Conservation (phyloP, 2,329 filamentous ascomycete genomes). For the Pestalotiopsis sp. region DNA sequence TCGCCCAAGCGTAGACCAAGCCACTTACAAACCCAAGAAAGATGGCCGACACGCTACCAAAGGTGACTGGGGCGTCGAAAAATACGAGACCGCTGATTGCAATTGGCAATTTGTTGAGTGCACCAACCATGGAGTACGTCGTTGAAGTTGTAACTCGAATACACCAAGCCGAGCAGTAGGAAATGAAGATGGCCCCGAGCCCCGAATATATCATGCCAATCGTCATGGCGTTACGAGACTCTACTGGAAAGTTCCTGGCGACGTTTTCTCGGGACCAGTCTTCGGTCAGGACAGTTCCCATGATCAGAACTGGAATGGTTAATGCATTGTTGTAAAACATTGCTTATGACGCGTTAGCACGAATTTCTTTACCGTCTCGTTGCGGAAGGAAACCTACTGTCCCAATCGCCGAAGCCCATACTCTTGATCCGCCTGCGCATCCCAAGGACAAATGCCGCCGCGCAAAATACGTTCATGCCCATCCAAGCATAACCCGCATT, state of each 20-base stretch:
- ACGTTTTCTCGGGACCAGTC: constrained; percentile 91
- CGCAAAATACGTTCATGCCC: constrained; percentile 94
- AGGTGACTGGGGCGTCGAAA: constrained; percentile 90
- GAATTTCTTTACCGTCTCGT: not conserved
- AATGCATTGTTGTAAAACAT: constrained; percentile 99
- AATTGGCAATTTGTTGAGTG: constrained; percentile 97
- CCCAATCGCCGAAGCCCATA: constrained; percentile 99
- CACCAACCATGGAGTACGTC: constrained; percentile 98
- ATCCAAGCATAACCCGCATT: constrained; percentile 98
- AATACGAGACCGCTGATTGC: constrained; percentile 91
- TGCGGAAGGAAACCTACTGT: constrained; percentile 71
- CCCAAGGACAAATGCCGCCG: constrained; percentile 81
- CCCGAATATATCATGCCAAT: constrained; percentile 93
- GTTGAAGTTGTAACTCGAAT: constrained; percentile 98
- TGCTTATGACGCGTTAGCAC: constrained; percentile 45
- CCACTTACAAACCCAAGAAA: constrained; percentile 88
- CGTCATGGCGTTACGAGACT: constrained; percentile 77
- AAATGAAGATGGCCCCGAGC: constrained; percentile 92
- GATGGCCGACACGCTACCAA: constrained; percentile 91
- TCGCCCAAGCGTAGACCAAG: constrained; percentile 85
- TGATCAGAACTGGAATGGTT: constrained; percentile 86
- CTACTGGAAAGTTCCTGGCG: constrained; percentile 80
- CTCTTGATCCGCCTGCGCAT: constrained; percentile 99
- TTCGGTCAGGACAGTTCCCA: constrained; percentile 81
- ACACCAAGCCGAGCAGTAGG: constrained; percentile 99